phyloP scores from a whole-genome alignment of 1,284 basidiomycete species.

The Porodaedalea pini region DNA sequence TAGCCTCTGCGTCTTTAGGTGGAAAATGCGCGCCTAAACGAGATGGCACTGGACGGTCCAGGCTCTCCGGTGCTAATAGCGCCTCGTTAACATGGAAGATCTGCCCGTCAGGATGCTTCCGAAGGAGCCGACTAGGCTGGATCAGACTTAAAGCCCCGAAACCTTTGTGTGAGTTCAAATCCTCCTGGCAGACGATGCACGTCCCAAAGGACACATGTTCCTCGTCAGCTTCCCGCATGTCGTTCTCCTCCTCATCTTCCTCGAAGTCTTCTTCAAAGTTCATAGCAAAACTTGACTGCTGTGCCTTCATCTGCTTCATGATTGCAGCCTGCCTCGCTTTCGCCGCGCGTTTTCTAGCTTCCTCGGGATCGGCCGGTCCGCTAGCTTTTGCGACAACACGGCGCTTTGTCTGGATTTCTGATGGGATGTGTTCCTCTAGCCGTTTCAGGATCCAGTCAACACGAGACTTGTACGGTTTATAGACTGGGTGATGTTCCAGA shows the following conservation, averaged over 20 bases:
- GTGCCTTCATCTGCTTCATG: conserved; percentile 90
- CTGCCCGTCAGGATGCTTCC: conserved; percentile 75
- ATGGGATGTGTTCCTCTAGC: conserved; percentile 51
- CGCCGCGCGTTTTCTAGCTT: conserved; percentile 74
- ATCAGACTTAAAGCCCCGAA: conserved; percentile 91
- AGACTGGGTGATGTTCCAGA: conserved; percentile 72
- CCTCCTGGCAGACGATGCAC: conserved; percentile 98
- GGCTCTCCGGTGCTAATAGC: conserved; percentile 57
- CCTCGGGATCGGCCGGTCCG: conserved; percentile 49
- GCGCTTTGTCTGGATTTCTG: conserved; percentile 52
- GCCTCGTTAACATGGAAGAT: conserved; percentile 72
- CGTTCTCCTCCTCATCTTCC: conserved; percentile 55
- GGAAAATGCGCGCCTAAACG: conserved; percentile 45
- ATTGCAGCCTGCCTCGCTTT: conserved; percentile 85
- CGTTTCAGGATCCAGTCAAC: conserved; percentile 71
- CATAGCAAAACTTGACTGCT: conserved; percentile 80
- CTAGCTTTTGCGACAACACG: conserved; percentile 38
- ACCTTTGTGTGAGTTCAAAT: conserved; percentile 67
- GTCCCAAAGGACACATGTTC: conserved; percentile 72
- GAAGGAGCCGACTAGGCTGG: conserved; percentile 85
- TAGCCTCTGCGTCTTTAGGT: conserved; percentile 45
- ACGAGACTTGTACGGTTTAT: conserved; percentile 66
- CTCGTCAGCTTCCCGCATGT: conserved; percentile 45
- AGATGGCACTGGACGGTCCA: conserved; percentile 53
- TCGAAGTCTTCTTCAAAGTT: conserved; percentile 63